Evolutionary conservation across 2,329 filamentous ascomycete genomes (phyloP).

Genomic region (Coniochaeta sp.): DNA sequence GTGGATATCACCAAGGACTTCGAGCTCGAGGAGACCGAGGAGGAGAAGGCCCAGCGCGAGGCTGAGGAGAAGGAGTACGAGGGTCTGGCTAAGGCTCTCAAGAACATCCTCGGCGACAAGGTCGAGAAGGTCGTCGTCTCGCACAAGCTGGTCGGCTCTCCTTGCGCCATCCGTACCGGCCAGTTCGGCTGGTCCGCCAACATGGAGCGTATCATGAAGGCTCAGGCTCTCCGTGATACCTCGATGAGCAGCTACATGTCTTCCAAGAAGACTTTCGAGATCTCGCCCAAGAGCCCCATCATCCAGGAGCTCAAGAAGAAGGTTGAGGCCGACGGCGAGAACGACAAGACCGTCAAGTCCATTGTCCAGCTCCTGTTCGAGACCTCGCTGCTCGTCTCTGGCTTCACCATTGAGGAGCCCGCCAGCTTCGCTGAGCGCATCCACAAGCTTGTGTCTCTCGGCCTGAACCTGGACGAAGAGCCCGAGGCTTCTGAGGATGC

Average conservation of each 20-base stretch:
- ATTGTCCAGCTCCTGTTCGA: slow-evolving; percentile 98
- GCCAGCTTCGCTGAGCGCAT: slow-evolving; percentile 97
- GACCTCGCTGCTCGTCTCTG: slow-evolving; percentile 95
- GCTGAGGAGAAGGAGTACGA: slow-evolving; percentile 98
- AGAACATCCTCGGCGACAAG: slow-evolving; percentile 99
- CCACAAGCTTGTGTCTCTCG: slow-evolving; percentile 98
- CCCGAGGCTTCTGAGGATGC: slow-evolving; percentile 63
- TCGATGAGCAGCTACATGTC: slow-evolving; percentile 99
- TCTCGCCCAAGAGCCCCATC: slow-evolving; percentile 97
- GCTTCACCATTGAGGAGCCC: slow-evolving; percentile 99
- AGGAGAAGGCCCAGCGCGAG: slow-evolving; percentile 96
- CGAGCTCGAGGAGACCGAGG: slow-evolving; percentile 98
- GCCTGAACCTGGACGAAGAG: slow-evolving; percentile 94
- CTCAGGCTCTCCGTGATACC: slow-evolving; percentile 97
- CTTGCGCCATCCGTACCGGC: slow-evolving; percentile 97
- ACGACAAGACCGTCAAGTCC: slow-evolving; percentile 97
- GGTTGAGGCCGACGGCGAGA: slow-evolving; percentile 95
- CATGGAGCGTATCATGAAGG: slow-evolving; percentile 99
- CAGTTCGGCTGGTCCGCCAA: slow-evolving; percentile 99
- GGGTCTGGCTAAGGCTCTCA: slow-evolving; percentile 87
- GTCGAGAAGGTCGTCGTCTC: slow-evolving; percentile 99
- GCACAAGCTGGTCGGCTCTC: slow-evolving; percentile 90
- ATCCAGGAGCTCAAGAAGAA: slow-evolving; percentile 99
- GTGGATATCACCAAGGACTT: slow-evolving; percentile 99
- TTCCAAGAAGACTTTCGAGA: slow-evolving; percentile 99